Percentiles rank a stretch among this genome's conserved stretches.
These are phyloP conservation scores for Lasiosphaeris hirsuta DNA, from an alignment of 495 filamentous ascomycete species.

Conservation along the genomic window DNA sequence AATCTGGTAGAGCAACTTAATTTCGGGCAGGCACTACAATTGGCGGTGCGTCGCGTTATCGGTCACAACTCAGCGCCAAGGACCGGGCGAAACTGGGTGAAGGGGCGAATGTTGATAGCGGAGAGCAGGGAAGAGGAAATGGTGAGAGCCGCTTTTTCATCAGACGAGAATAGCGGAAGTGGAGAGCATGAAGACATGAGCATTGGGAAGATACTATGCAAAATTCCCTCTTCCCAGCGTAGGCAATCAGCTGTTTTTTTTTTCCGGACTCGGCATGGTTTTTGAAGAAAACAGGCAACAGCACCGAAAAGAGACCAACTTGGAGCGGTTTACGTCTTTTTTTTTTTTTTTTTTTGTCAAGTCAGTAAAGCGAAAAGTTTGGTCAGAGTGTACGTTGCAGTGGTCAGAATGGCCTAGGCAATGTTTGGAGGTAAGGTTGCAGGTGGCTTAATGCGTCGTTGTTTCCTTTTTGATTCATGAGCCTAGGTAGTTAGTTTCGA, in stretches of 20 bases:
- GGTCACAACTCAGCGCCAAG: not conserved
- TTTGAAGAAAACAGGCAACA: slow-evolving; percentile 1
- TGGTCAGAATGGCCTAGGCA: slow-evolving; percentile 2
- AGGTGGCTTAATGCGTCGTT: slow-evolving; percentile 9
- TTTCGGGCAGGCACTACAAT: not conserved
- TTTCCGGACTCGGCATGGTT: slow-evolving; percentile 10
- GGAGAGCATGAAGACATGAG: not conserved
- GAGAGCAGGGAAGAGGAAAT: not conserved
- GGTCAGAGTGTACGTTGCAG: not conserved
- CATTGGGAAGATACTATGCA: not conserved
- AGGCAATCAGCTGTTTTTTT: slow-evolving; percentile 4
- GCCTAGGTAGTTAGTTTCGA: slow-evolving; percentile 4
- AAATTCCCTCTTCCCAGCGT: slow-evolving; percentile 1
- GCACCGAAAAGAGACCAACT: not conserved
- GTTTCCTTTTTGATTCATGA: slow-evolving; percentile 1
- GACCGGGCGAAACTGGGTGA: not conserved
- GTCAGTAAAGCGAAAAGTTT: slow-evolving; percentile 2
- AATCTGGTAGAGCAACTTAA: slow-evolving; percentile 29
- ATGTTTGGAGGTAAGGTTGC: not conserved
- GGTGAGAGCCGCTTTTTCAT: not conserved
- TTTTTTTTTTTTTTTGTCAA: slow-evolving; percentile 1
- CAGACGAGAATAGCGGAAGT: not conserved
- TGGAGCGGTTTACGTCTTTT: slow-evolving; percentile 4
- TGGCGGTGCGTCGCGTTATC: too few species aligned
- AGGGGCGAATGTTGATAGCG: not conserved